phyloP scores from a whole-genome alignment of 179 eudicot genomes.

The Spergularia azorica region DNA sequence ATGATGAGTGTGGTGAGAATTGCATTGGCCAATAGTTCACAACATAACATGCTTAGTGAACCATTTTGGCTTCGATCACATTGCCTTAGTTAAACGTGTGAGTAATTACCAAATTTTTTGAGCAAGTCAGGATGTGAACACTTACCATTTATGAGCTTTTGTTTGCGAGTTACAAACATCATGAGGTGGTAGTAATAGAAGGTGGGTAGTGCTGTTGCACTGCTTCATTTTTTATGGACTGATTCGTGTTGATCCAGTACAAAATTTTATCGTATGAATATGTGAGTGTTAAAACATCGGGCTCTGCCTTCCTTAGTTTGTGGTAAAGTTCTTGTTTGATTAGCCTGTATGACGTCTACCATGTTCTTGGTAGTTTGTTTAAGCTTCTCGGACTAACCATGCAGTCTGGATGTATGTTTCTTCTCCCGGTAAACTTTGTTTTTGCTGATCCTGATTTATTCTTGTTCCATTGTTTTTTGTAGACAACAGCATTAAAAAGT shows the following conservation, averaged over 20 bases:
- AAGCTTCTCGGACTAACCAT: no score
- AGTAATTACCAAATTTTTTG: no score
- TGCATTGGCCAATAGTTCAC: no score
- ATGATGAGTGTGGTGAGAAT: no score
- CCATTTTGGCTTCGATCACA: background rate
- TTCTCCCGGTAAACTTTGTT: background rate
- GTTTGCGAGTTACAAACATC: background rate
- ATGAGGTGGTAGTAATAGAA: background rate
- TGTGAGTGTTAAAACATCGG: no score
- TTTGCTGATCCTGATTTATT: background rate
- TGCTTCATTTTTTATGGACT: background rate
- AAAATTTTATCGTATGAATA: no score
- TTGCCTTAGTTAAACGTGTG: no score
- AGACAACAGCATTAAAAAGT: conserved; percentile 82
- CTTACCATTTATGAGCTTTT: background rate
- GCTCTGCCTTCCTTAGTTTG: no score
- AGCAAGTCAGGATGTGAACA: background rate
- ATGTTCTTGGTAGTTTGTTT: no score
- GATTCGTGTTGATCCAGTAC: background rate
- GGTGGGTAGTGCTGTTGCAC: background rate
- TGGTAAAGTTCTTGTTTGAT: background rate
- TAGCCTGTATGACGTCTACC: background rate
- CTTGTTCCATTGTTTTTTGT: conserved; percentile 7
- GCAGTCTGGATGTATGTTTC: no score
- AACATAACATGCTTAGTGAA: background rate